These are phyloP conservation scores for Pistacia atlantica DNA, from an alignment of 345 rosid species.

Conservation along the genomic window DNA sequence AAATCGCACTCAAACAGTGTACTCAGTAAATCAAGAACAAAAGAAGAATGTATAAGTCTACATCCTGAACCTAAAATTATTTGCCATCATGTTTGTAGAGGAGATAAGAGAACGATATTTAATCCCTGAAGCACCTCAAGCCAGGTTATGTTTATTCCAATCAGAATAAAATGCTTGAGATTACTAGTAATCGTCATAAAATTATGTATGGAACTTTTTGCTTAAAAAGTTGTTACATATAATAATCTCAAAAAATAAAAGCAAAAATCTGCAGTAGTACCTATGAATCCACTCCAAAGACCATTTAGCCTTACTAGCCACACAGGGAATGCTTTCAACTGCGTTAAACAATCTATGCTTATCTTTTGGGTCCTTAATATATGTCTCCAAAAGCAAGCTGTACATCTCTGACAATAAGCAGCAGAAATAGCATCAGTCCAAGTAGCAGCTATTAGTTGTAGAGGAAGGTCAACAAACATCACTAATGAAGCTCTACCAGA, in stretches of 20 bases:
- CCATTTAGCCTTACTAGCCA: constrained; percentile 82
- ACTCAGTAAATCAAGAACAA: neutral
- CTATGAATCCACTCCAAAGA: constrained; percentile 81
- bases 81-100: neutral
- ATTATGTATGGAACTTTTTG: neutral
- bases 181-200: neutral
- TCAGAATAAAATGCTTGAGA: neutral
- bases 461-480: constrained; percentile 6
- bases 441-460: constrained; percentile 3
- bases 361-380: constrained; percentile 78
- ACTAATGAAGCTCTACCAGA: constrained; percentile 58
- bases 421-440: constrained; percentile 19
- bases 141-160: neutral
- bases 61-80: neutral
- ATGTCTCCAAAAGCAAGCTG: constrained; percentile 90
- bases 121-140: neutral
- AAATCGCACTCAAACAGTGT: neutral
- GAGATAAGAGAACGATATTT: neutral
- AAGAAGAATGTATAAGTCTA: neutral
- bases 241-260: constrained; percentile 1
- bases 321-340: constrained; percentile 77
- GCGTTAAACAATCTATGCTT: constrained; percentile 88
- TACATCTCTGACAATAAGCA: constrained; percentile 67
- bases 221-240: neutral
- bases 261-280: constrained; percentile 25